Evolutionary conservation across 441 rosid species (phyloP), one percentile per base, ranked within the genome.

Genomic region (Corymbia citriodora): DNA sequence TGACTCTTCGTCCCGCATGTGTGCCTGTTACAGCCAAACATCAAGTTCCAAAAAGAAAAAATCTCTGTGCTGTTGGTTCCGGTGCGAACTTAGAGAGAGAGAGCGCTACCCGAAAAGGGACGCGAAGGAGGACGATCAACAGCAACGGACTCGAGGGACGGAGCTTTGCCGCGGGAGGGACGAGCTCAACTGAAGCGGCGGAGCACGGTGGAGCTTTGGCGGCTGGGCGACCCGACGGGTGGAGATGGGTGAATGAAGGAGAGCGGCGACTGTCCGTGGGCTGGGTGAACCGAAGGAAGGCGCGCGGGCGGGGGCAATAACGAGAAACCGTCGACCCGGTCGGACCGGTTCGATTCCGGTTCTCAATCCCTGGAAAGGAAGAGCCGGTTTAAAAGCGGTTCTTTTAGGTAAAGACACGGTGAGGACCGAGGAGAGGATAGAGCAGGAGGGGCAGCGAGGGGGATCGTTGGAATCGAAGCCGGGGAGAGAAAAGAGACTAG

Each of bases 1-100:
- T 31, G 90, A 92, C 25, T 91, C 93, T 87, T 92, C 91, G 57
- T 92, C 90, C 49, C 49, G 85, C 54, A 48, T 55, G 5, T 92
- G 25, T 23, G 65, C 65, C 65, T 59, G n/a, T 25, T 59, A 59
- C 65, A 3, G 29, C 65, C n/a, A 59, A 59, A 59, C 65, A 59
- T 59, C n/a, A 25, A 59, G 61, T 9, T 23, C 27, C 61, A 10
- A 55, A 19, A 57, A 57, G 12, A 23, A 57, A 23, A 10, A 10
- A 40, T 40, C 65, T 59, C 29, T 25, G 63, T 10, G 29, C 23
- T 12, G 63, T 29, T 59, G 13, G 63, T 25, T 19, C 23, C 10
- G 21, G 19, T 16, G 57, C 7, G 57, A 54, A 53, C 15, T 15
- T 53, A 13, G 57, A 5, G 57, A 54, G n/a, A 59, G n/a, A 59